These are phyloP conservation scores for Poronia punctata DNA, from an alignment of 495 filamentous ascomycete genomes.

Conservation along the genomic window DNA sequence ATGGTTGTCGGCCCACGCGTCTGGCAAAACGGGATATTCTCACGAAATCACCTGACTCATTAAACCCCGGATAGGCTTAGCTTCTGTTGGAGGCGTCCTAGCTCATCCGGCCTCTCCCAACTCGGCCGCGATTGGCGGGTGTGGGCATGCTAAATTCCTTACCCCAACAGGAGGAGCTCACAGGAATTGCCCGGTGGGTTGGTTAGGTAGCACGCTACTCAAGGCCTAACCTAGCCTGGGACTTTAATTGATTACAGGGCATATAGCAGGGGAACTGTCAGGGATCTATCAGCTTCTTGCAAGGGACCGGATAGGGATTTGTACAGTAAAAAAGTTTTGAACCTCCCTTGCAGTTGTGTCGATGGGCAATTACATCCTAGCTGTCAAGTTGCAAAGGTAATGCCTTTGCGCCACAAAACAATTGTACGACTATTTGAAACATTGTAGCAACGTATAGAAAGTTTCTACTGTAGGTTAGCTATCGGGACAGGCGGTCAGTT, in stretches of 20 bases:
- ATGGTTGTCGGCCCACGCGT: slow-evolving; percentile 28
- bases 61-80: slow-evolving; percentile 16
- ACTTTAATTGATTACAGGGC: slow-evolving; percentile 9
- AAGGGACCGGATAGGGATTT: background rate
- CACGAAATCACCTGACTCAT: slow-evolving; percentile 28
- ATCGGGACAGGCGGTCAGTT: too few species aligned
- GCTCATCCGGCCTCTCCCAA: slow-evolving; percentile 3
- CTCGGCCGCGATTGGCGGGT: slow-evolving; percentile 4
- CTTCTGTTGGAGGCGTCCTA: background rate
- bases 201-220: too few species aligned
- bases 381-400: too few species aligned
- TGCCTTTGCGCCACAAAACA: too few species aligned
- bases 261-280: too few species aligned
- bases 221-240: too few species aligned
- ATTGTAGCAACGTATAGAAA: too few species aligned
- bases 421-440: too few species aligned
- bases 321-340: too few species aligned
- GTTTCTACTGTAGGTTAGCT: too few species aligned
- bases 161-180: background rate
- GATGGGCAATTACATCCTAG: too few species aligned
- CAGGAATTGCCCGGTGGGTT: slow-evolving; percentile 3
- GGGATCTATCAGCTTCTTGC: background rate
- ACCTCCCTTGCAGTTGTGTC: too few species aligned
- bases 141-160: background rate
- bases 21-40: slow-evolving; percentile 18